Evolutionary conservation across 129 eudicot species (phyloP), one percentile per base, ranked within the genome.

Genomic region (Pulicaria dysenterica): DNA sequence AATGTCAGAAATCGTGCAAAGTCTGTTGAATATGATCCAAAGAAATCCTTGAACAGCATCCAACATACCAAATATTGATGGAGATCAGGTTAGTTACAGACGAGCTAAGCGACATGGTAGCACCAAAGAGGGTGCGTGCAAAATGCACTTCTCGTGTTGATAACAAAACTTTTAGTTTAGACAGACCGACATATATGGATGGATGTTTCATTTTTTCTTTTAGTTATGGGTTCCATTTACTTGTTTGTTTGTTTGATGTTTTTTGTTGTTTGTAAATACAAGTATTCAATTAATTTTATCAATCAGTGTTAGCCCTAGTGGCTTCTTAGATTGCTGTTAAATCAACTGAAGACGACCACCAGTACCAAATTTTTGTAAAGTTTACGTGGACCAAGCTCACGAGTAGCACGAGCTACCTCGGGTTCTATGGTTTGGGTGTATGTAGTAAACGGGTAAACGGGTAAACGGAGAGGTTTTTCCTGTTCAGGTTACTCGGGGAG

Each of bases 1-100:
- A 0, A 88, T 90, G 89, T 94, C 98, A 14, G 98, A 94, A 75
- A 90, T 93, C 3, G 96, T 90, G 59, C 81, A 87, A 82, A 83
- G 83, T 70, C 86, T 94, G 24, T 48, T 82, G 77, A 82, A 84
- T 63, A 85, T 94, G 98, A 81, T 89, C 31, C 83, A 85, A 45
- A 79, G 88, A 75, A 69, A 75, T 44, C 60, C 63, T 8, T 79
- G 67, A 81, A 56, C 70, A 37, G 15, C 39, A 16, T 67, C 57
- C 14, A 60, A 44, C 65, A 48, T 54, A 45, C 17, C 13, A 43
- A 31, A 53, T 24, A 15, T 37, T 34, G 24, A 45, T 46, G 57
- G 55, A 73, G 47, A 48, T 6, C 14, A 9, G 59, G 77, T 5
- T 51, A 41, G 31, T 5, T 51, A 41, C 31, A 17, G 41, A 36